Evolutionary conservation across 1,139 yeast species (phyloP).

Genomic region (Nakaseomyces kungkrabaensis): DNA sequence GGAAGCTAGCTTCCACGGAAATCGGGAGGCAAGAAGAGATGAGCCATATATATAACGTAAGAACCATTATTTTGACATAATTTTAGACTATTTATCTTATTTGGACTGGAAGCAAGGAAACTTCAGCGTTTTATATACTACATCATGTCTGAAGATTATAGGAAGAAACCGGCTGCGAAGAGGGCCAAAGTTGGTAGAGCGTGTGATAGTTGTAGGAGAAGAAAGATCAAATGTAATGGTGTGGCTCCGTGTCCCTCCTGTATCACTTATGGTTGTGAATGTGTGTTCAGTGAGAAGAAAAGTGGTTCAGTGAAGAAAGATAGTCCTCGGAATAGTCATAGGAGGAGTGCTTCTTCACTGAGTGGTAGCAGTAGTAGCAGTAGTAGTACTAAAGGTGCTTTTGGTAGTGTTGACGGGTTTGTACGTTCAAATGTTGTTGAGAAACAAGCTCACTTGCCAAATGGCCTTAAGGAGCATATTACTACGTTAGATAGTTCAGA

Average conservation of each 20-base stretch:
- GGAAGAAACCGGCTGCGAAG: background rate
- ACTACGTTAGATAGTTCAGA: background rate
- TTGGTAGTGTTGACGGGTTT: background rate
- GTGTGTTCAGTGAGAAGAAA: slow-evolving; percentile 12
- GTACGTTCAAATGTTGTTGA: background rate
- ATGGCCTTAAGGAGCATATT: background rate
- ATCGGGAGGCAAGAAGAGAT: background rate
- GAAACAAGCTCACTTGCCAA: background rate
- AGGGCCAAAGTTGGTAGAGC: slow-evolving; percentile 35
- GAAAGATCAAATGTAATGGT: slow-evolving; percentile 57
- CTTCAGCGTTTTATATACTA: too few species aligned
- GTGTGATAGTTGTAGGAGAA: slow-evolving; percentile 51
- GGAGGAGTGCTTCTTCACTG: background rate
- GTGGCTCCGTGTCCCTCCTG: slow-evolving; percentile 29
- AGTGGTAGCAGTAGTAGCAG: background rate
- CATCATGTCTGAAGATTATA: background rate
- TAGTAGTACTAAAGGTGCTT: too few species aligned
- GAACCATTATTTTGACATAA: too few species aligned
- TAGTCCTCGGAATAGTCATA: background rate
- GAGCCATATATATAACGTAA: too few species aligned
- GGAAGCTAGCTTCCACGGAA: background rate
- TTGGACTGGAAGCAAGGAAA: too few species aligned
- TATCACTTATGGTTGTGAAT: slow-evolving; percentile 23
- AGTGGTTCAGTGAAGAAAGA: background rate
- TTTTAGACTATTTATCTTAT: too few species aligned